Conservation (phyloP, 2,329 filamentous ascomycete species). For the Diaporthe vexans region DNA sequence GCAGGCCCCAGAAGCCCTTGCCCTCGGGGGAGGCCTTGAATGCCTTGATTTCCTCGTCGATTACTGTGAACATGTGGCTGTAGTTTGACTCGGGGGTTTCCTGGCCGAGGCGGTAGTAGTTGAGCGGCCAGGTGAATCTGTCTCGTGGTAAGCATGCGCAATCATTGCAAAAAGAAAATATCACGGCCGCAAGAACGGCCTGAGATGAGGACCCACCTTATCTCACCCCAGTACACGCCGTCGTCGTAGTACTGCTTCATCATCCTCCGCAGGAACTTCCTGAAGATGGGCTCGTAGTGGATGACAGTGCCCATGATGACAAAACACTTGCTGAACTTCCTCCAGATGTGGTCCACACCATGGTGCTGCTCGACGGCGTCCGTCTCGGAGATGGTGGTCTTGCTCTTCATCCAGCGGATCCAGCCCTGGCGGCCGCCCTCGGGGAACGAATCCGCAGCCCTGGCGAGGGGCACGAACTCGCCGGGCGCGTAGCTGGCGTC, state of each 20-base stretch:
- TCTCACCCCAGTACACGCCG: slow-evolving; percentile 87
- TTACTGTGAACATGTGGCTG: slow-evolving; percentile 76
- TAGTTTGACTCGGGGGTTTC: slow-evolving; percentile 78
- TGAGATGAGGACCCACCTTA: slow-evolving; percentile 61
- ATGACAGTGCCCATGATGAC: slow-evolving; percentile 80
- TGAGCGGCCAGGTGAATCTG: slow-evolving; percentile 78
- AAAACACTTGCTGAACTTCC: slow-evolving; percentile 84
- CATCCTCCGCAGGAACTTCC: slow-evolving; percentile 79
- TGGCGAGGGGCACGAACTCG: slow-evolving; percentile 69
- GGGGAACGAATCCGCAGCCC: slow-evolving; percentile 82
- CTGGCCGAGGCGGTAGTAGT: slow-evolving; percentile 75
- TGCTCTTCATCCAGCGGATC: slow-evolving; percentile 79
- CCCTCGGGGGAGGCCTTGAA: slow-evolving; percentile 82
- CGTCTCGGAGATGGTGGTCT: slow-evolving; percentile 78
- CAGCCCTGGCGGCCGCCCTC: slow-evolving; percentile 80
- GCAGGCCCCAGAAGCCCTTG: slow-evolving; percentile 84
- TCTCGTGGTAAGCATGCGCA: slow-evolving; percentile 1
- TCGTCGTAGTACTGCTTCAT: slow-evolving; percentile 82
- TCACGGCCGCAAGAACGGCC: too few species aligned
- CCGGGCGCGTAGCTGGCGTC: slow-evolving; percentile 70
- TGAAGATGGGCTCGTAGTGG: slow-evolving; percentile 92
- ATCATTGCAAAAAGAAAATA: neutral
- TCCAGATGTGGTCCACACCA: slow-evolving; percentile 87
- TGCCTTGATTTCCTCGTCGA: slow-evolving; percentile 82
- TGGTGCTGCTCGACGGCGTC: slow-evolving; percentile 86